Evolutionary conservation across 225 moss, liverwort and hornwort species (phyloP), one percentile per base, ranked within the genome.

Genomic region (Lunularia cruciata): DNA sequence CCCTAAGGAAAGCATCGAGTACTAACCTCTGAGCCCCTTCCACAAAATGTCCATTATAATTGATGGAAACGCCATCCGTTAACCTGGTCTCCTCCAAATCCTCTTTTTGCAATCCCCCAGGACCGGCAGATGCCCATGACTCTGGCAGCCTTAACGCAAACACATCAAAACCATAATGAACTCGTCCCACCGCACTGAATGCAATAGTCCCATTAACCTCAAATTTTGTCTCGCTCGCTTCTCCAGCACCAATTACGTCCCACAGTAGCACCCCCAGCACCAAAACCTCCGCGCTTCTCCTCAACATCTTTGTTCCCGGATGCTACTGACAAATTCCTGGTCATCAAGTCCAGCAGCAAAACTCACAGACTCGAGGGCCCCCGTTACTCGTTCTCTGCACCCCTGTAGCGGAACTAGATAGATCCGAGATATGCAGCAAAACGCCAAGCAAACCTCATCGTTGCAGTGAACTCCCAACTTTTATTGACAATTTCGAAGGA

Each of bases 51-150:
- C 80, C 84, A 60, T 84, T 81, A 26, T 40, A 75, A 40, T 81
- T 81, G 37, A 84, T 75, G 0, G 80, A 80, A 23, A 30, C 38
- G 9, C 77, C 80, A 56, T 84, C 80, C 20, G 84, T 84, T 47
- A 84, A 36, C 63, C 54, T 56, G 36, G 15, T 28, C 69, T 83
- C 83, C 28, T 73, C 62, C 1, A 6, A 58, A 40, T 13, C n/a
- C 6, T 25, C 19, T 40, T 15, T 47, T 20, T 19, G 7, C 6
- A 35, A 59, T 30, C 30, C 8, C 51, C 55, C 1, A 18, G 30
- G 7, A 22, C 49, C 19, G 5, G 23, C 49, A 69, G 53, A 45
- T 49, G 56, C 13, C 51, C 71, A 39, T 3, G 33, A 33, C 20
- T 67, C 23, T 16, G 65, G 71, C 26, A 72, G 14, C 10, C 53